Conservation (phyloP, 306 rosid genomes). For the Inga oerstediana region DNA sequence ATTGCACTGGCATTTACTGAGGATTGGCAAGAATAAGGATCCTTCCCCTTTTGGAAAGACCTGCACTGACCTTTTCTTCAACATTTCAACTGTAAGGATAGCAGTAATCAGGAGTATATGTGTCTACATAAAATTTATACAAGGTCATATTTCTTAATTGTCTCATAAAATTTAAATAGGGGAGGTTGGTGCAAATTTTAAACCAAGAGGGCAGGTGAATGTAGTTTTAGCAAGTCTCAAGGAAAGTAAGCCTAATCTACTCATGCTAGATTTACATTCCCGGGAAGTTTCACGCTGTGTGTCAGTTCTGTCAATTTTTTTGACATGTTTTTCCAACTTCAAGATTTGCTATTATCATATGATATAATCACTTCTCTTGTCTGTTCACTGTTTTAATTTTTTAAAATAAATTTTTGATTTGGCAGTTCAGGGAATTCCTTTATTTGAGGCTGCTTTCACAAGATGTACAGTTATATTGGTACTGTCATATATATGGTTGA, state of each 20-base stretch:
- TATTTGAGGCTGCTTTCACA: constrained; percentile 75
- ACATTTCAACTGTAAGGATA: neutral
- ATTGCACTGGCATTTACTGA: neutral
- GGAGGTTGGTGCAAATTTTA: neutral
- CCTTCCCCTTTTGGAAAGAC: neutral
- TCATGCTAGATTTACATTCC: neutral
- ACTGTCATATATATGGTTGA: constrained; percentile 73
- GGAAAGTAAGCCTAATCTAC: neutral
- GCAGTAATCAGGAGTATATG: neutral
- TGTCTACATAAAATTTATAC: neutral
- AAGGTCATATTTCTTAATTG: neutral
- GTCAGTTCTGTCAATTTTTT: neutral
- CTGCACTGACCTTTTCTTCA: neutral
- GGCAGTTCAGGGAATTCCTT: constrained; percentile 84
- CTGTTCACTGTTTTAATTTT: constrained; percentile 25
- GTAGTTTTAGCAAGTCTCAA: neutral
- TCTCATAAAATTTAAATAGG: neutral
- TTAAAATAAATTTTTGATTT: constrained; percentile 37
- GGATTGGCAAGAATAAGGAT: neutral
- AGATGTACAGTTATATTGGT: constrained; percentile 66
- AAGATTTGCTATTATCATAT: constrained; percentile 1
- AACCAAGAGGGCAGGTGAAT: neutral
- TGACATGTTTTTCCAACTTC: neutral
- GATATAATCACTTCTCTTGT: neutral
- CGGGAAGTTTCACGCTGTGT: neutral